Evolutionary conservation across 2,329 filamentous ascomycete genomes (phyloP).

Genomic region (Hymenoscyphus scutula): DNA sequence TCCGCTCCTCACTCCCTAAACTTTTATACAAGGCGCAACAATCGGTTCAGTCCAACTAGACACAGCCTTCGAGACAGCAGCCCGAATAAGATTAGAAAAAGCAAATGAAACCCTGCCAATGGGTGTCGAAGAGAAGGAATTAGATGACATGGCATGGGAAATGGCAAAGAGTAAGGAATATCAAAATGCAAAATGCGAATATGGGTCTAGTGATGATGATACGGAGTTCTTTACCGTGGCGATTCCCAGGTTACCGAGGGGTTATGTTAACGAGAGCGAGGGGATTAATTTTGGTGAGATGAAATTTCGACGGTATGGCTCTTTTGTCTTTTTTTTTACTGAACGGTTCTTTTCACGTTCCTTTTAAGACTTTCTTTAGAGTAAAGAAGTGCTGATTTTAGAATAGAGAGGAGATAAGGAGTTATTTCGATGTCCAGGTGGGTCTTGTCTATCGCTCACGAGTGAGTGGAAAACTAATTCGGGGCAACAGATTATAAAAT

Average conservation of each 20-base stretch:
- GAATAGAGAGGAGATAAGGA: constrained; percentile 18
- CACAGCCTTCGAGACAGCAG: constrained; percentile 40
- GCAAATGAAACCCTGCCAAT: constrained; percentile 31
- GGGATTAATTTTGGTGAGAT: constrained; percentile 27
- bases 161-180: constrained; percentile 42
- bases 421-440: constrained; percentile 20
- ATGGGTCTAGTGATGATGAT: constrained; percentile 38
- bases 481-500: constrained; percentile 12
- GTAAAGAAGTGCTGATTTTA: neutral
- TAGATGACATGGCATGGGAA: constrained; percentile 40
- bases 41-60: constrained; percentile 42
- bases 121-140: constrained; percentile 27
- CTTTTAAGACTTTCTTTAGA: neutral
- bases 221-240: constrained; percentile 38
- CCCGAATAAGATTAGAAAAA: constrained; percentile 32
- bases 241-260: constrained; percentile 36
- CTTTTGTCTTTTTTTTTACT: too few species aligned
- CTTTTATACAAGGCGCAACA: constrained; percentile 15
- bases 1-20: neutral
- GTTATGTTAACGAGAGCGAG: constrained; percentile 35
- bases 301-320: constrained; percentile 18
- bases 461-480: neutral
- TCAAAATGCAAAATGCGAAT: constrained; percentile 42
- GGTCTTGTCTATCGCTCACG: neutral
- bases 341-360: too few species aligned